A percentile compares a stretch with the other conserved stretches of the same genome.
phyloP scores from a whole-genome alignment of 768 basidiomycete species.

The Boletus sp. region DNA sequence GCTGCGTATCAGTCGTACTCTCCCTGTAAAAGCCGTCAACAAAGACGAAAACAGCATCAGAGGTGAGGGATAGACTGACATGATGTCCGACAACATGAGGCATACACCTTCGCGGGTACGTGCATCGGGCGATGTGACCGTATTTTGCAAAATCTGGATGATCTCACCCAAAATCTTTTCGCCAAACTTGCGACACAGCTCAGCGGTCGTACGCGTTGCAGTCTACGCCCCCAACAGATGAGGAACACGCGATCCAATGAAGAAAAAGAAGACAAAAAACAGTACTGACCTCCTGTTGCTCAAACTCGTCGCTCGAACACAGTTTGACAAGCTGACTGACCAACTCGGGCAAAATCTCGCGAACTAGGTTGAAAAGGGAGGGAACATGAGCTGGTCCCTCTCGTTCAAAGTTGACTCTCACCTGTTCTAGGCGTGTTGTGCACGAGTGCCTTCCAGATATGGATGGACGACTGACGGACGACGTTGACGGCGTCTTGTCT shows the following conservation, averaged over 20 bases:
- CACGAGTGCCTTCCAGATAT: slow-evolving; percentile 98
- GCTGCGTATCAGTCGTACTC: slow-evolving; percentile 76
- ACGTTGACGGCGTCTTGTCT: slow-evolving; percentile 88
- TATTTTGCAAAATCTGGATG: slow-evolving; percentile 69
- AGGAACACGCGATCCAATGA: neutral
- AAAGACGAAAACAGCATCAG: neutral
- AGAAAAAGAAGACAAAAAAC: too few species aligned
- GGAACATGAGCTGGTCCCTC: slow-evolving; percentile 1
- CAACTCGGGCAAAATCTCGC: slow-evolving; percentile 88
- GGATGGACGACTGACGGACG: slow-evolving; percentile 87
- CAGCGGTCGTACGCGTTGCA: slow-evolving; percentile 80
- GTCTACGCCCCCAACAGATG: slow-evolving; percentile 41
- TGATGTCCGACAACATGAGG: slow-evolving; percentile 79
- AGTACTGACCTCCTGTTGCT: slow-evolving; percentile 79
- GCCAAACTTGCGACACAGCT: slow-evolving; percentile 93
- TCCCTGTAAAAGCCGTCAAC: slow-evolving; percentile 47
- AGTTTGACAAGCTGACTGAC: slow-evolving; percentile 73
- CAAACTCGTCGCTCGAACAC: slow-evolving; percentile 73
- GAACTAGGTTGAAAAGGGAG: slow-evolving; percentile 43
- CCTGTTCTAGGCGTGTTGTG: slow-evolving; percentile 91
- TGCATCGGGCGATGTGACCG: slow-evolving; percentile 58
- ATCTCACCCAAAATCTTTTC: slow-evolving; percentile 86
- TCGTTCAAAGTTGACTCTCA: slow-evolving; percentile 26
- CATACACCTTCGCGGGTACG: slow-evolving; percentile 82
- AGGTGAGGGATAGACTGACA: slow-evolving; percentile 47